A percentile compares a stretch with the other conserved stretches of the same genome.
These are phyloP conservation scores for Leishmania braziliensis DNA, from an alignment of 208 protist genomes.

Conservation along the genomic window DNA sequence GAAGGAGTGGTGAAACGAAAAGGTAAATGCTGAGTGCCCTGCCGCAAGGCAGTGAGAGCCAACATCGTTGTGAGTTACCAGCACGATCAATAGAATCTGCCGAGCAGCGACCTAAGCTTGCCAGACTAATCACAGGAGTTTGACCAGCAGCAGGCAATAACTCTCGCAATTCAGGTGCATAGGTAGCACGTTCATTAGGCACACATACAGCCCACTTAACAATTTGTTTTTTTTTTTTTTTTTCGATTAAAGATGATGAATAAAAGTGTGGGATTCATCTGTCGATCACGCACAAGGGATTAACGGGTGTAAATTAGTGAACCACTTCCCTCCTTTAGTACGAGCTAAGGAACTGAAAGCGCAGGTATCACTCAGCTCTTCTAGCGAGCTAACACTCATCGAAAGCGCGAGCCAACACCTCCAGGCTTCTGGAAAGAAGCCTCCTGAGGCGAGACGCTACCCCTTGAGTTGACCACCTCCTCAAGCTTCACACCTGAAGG, in stretches of 20 bases:
- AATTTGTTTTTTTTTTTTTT: neutral
- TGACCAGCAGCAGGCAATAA: neutral
- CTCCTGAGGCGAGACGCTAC: neutral
- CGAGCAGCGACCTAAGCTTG: neutral
- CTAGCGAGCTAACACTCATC: constrained; percentile 18
- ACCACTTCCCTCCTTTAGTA: neutral
- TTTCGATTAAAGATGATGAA: neutral
- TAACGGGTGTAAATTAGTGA: neutral
- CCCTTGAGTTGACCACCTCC: constrained; percentile 40
- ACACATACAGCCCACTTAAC: neutral
- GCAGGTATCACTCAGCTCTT: neutral
- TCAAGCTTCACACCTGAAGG: constrained; percentile 81
- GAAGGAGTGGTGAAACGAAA: neutral
- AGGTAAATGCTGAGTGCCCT: neutral
- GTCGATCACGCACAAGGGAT: neutral
- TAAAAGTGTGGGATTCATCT: constrained; percentile 1
- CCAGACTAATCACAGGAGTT: no score
- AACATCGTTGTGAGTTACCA: neutral
- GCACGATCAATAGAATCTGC: neutral
- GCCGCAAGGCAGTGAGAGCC: neutral
- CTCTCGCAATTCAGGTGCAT: neutral
- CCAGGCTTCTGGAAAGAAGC: constrained; percentile 23
- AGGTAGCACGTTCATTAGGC: neutral
- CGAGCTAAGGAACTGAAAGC: neutral
- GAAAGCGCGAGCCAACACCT: constrained; percentile 76